Base-by-base conservation (phyloP, 2,329 filamentous ascomycete genomes). In the Beauveria medogensis region DNA sequence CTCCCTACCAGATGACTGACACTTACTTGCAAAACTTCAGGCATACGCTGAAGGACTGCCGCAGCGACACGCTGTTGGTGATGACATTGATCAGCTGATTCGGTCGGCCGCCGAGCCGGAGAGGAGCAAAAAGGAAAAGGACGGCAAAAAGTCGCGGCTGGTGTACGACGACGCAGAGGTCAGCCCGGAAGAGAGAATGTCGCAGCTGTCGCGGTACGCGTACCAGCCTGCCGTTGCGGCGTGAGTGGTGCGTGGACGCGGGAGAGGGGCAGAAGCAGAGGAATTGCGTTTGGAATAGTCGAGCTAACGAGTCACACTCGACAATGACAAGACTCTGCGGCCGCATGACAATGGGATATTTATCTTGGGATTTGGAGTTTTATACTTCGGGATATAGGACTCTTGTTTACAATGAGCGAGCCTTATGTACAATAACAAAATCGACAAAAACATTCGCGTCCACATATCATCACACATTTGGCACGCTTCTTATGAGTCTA, bases 141-240 rank as follows among this genome's bases (percentile, higher is more conserved):
- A 87, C 73, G 82, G 85, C 66, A 83, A 86, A 70, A 87, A 86
- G 70, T 79, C 80, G 61, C 82, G 84, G 71, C 87, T 96, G 82
- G 80, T 96, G 34, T 96, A 94, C 76, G 86, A 86, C 64, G 90
- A 95, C 70, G 85, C 88, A 56, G 87, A 89, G 62, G 78, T 86
- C 69, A 94, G 90, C 69, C 90, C 91, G 2, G 92, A 97, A 77
- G 92, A 96, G 80, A 91, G 87, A 75, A 92, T 96, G 90, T 88
- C 91, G 30, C 76, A 78, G 70, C 77, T 94, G 77, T 80, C 89
- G 63, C 87, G 85, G 74, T 96, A 95, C 77, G 85, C 87, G 68
- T 89, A 84, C 61, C 65, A 64, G 40, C 67, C 71, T 6, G 65
- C 67, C 46, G 66, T 68, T 30, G 69, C 60, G 16, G 68, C 64